Percentiles rank a stretch among this genome's conserved stretches.
These are phyloP conservation scores for Ashbya aceris DNA, from an alignment of 1,139 yeast genomes.

Conservation along the genomic window DNA sequence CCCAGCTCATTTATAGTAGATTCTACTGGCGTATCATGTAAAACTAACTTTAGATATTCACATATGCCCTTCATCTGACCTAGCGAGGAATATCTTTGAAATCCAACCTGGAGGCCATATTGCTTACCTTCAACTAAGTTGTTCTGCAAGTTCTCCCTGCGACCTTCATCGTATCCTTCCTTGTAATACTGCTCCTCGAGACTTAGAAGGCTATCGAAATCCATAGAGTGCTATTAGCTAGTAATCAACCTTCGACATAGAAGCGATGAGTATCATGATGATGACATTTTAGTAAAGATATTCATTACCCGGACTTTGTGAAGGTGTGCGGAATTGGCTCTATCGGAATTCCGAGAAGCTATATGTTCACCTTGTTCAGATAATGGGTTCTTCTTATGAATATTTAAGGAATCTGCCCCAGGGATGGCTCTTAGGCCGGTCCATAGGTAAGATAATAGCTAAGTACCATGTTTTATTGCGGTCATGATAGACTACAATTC, in stretches of 20 bases:
- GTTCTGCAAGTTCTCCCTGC: slow-evolving; percentile 39
- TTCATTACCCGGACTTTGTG: not conserved
- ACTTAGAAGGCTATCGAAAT: slow-evolving; percentile 20
- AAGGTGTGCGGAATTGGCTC: not conserved
- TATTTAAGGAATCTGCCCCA: no score
- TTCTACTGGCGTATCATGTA: slow-evolving; percentile 11
- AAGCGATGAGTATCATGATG: not conserved
- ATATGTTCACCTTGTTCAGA: not conserved
- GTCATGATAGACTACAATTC: slow-evolving; percentile 12
- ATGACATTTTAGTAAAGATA: not conserved
- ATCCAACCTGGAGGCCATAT: slow-evolving; percentile 72
- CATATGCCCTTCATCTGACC: slow-evolving; percentile 57
- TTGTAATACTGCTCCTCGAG: slow-evolving; percentile 40
- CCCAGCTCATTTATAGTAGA: slow-evolving; percentile 17
- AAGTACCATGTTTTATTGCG: no score
- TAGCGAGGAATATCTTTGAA: slow-evolving; percentile 53
- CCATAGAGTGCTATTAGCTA: slow-evolving; percentile 10
- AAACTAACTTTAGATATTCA: slow-evolving; percentile 20
- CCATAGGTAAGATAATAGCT: no score
- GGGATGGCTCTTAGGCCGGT: no score
- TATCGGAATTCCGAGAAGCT: no score
- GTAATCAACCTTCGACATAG: not conserved
- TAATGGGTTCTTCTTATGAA: no score
- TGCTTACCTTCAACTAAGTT: slow-evolving; percentile 67
- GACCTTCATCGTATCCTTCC: slow-evolving; percentile 50